These are phyloP conservation scores for Darksidea phi DNA, from an alignment of 495 filamentous ascomycete species.

Conservation along the genomic window DNA sequence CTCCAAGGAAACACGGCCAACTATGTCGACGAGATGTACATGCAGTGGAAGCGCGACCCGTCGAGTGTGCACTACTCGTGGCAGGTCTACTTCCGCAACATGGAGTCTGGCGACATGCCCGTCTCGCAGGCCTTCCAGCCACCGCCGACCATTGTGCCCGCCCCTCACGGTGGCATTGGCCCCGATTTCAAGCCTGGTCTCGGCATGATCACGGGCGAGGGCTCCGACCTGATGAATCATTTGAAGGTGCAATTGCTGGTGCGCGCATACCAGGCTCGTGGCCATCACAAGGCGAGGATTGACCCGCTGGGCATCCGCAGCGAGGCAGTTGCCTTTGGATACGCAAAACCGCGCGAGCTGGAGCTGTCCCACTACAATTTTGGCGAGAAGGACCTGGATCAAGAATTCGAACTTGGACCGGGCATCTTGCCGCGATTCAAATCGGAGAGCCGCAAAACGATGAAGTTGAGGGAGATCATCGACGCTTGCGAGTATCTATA, in stretches of 20 bases:
- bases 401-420: constrained; percentile 87
- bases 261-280: constrained; percentile 95
- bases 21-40: constrained; percentile 99
- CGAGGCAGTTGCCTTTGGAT: constrained; percentile 80
- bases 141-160: constrained; percentile 84
- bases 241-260: constrained; percentile 97
- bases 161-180: constrained; percentile 68
- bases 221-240: constrained; percentile 88
- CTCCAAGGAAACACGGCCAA: constrained; percentile 92
- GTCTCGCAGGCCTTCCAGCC: constrained; percentile 95
- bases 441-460: constrained; percentile 81
- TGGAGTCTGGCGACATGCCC: constrained; percentile 97
- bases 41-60: constrained; percentile 93
- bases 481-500: constrained; percentile 90
- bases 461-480: constrained; percentile 94
- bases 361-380: constrained; percentile 91
- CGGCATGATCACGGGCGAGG: constrained; percentile 64
- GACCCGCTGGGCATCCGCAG: constrained; percentile 93
- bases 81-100: constrained; percentile 99
- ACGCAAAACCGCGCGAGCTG: constrained; percentile 86
- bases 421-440: constrained; percentile 95
- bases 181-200: constrained; percentile 69
- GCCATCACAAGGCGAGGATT: constrained; percentile 96
- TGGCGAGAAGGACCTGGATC: constrained; percentile 88
- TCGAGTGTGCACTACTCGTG: constrained; percentile 94